Percentiles rank a stretch among this genome's conserved stretches.
Evolutionary conservation across 2,329 filamentous ascomycete genomes (phyloP).

Genomic region (Fusarium agapanthi): DNA sequence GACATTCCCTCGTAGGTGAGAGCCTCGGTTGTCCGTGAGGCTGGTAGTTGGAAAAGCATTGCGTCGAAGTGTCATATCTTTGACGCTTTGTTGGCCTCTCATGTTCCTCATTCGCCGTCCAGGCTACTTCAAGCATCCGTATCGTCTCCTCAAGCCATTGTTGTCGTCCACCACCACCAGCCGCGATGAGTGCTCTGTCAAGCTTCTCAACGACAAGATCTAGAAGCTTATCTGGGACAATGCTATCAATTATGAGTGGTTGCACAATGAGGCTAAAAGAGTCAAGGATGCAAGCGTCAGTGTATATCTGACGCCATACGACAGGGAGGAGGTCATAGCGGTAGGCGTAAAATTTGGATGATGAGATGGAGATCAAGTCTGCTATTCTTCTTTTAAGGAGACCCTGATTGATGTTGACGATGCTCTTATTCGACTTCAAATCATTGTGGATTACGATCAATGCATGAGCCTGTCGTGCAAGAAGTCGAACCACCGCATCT

Average conservation of each 20-base stretch:
- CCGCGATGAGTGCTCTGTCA: slow-evolving; percentile 80
- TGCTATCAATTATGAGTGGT: neutral
- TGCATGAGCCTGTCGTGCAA: slow-evolving; percentile 42
- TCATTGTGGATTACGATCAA: slow-evolving; percentile 38
- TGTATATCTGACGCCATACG: slow-evolving; percentile 77
- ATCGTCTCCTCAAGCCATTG: slow-evolving; percentile 64
- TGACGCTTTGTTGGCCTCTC: slow-evolving; percentile 38
- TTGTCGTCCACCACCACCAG: slow-evolving; percentile 66
- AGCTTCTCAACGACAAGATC: slow-evolving; percentile 70
- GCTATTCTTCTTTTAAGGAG: slow-evolving; percentile 57
- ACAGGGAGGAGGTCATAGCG: slow-evolving; percentile 71
- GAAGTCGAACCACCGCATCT: slow-evolving; percentile 39
- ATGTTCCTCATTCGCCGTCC: slow-evolving; percentile 13
- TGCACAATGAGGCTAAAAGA: slow-evolving; percentile 54
- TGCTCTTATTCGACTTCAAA: neutral
- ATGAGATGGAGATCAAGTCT: slow-evolving; percentile 67
- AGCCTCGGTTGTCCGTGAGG: slow-evolving; percentile 43
- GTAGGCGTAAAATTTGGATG: slow-evolving; percentile 74
- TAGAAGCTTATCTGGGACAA: slow-evolving; percentile 47
- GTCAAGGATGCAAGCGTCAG: slow-evolving; percentile 73
- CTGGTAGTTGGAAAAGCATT: slow-evolving; percentile 42
- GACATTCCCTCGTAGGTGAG: slow-evolving; percentile 36
- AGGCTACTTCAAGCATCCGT: slow-evolving; percentile 49
- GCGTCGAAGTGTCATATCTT: neutral
- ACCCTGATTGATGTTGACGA: slow-evolving; percentile 6